Base-by-base conservation (phyloP, 257 asterid genomes). In the Echites panduratus region DNA sequence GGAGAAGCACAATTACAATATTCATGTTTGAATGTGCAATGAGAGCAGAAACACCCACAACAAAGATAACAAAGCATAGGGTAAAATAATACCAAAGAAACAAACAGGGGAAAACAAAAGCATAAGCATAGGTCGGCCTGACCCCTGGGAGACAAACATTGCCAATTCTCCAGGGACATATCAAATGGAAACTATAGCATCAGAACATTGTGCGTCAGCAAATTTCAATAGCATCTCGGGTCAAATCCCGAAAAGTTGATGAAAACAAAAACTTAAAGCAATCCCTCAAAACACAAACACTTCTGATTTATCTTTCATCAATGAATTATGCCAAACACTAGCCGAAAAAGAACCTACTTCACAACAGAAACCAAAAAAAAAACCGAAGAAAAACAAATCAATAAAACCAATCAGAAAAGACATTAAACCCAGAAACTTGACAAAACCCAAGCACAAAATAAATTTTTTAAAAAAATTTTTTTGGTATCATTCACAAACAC, bases 351-450 rank as follows among this genome's bases (percentile, higher is more conserved):
- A 64, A 38, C 41, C 9, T 32, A 32, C 38, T 70, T 70, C 11
- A 6, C 45, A 19, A 54, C 35, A 26, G 4, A 73, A 73, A 49
- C 63, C 77, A 49, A 75, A 75, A 56, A 75, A n/a, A n/a, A n/a
- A n/a, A n/a, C n/a, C n/a, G n/a, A n/a, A n/a, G n/a, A n/a, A n/a
- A 75, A 17, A 71, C 73, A 73, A 70, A 74, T 76, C 24, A 70
- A 73, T 4, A 16, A 68, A 40, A 41, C 14, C 52, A 69, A 58
- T 54, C 49, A 29, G 22, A 41, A 66, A 40, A 38, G 27, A 26
- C 12, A 73, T n/a, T 4, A 5, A 59, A 72, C 65, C 47, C 43
- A 63, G 29, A 19, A 43, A 32, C 26, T 26, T 50, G 50, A 20
- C 22, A 27, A 74, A 62, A 52, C 8, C 58, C 24, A n/a, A n/a